Conservation (phyloP, 2,329 filamentous ascomycete species). For the Aspergillus caelatus region DNA sequence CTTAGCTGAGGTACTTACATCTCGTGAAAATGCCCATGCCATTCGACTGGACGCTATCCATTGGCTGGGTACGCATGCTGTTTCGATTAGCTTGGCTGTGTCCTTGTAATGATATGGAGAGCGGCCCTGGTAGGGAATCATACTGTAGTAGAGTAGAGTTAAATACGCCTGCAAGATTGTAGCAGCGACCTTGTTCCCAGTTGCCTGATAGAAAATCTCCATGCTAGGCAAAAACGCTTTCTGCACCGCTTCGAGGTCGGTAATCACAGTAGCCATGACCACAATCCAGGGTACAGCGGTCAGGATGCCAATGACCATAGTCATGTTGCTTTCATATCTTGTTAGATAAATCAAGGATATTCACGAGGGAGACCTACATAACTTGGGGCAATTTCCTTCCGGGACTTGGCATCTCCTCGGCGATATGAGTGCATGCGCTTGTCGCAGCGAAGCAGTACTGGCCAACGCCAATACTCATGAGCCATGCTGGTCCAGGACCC, state of each 20-base stretch:
- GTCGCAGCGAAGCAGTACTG: slow-evolving; percentile 20
- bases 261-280: slow-evolving; percentile 28
- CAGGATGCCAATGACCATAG: slow-evolving; percentile 30
- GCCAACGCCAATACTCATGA: slow-evolving; percentile 19
- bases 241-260: slow-evolving; percentile 31
- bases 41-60: slow-evolving; percentile 37
- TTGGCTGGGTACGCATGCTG: slow-evolving; percentile 29
- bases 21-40: slow-evolving; percentile 38
- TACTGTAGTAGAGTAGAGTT: slow-evolving; percentile 20
- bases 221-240: slow-evolving; percentile 17
- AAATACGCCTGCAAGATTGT: slow-evolving; percentile 19
- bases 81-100: background rate
- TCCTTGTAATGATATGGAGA: background rate
- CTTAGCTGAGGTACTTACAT: slow-evolving; percentile 17
- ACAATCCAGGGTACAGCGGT: slow-evolving; percentile 33
- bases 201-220: slow-evolving; percentile 27
- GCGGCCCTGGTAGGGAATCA: background rate
- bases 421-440: slow-evolving; percentile 20
- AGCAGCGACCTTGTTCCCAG: slow-evolving; percentile 25
- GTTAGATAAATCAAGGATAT: background rate
- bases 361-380: slow-evolving; percentile 12
- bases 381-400: slow-evolving; percentile 20
- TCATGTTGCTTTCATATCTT: slow-evolving; percentile 24
- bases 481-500: slow-evolving; percentile 12
- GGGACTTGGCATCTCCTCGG: slow-evolving; percentile 21